These are phyloP conservation scores for Raffaelea deltoideospora DNA, from an alignment of 2,329 filamentous ascomycete genomes.

Conservation along the genomic window DNA sequence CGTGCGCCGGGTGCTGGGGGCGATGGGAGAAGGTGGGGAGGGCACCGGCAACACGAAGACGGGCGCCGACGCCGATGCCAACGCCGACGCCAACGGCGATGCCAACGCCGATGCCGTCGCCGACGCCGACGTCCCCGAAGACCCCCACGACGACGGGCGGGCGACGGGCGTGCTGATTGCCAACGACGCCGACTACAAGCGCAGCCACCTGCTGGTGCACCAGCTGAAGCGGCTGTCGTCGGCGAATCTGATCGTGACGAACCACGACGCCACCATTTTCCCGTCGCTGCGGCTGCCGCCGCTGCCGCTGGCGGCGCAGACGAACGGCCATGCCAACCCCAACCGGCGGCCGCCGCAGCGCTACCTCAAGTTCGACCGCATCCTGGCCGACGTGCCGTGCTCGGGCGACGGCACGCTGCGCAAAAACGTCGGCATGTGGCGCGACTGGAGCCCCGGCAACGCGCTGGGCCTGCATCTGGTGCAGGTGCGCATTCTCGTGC, in stretches of 20 bases:
- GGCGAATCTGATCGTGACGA: constrained; percentile 90
- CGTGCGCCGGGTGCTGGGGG: constrained; percentile 53
- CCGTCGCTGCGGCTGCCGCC: constrained; percentile 77
- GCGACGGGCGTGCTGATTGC: constrained; percentile 86
- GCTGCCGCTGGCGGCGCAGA: constrained; percentile 21
- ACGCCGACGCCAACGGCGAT: constrained; percentile 29
- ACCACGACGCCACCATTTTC: constrained; percentile 93
- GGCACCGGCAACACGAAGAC: constrained; percentile 32
- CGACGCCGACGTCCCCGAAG: constrained; percentile 36
- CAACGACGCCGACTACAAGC: constrained; percentile 93
- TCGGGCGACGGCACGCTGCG: constrained; percentile 86
- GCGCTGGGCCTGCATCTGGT: constrained; percentile 76
- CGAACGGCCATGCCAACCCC: constrained; percentile 5
- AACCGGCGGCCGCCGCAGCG: background rate
- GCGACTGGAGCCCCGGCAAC: constrained; percentile 81
- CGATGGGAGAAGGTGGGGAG: constrained; percentile 34
- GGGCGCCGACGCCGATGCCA: constrained; percentile 26
- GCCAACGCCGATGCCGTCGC: constrained; percentile 13
- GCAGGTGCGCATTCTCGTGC: constrained; percentile 78
- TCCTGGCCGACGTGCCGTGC: constrained; percentile 92
- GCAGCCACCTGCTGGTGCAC: constrained; percentile 92
- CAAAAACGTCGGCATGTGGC: constrained; percentile 91
- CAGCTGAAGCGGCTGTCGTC: constrained; percentile 96
- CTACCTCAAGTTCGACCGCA: constrained; percentile 94
- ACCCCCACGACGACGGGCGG: constrained; percentile 62